Evolutionary conservation across 2,329 filamentous ascomycete genomes (phyloP), one percentile per base, ranked within the genome.

Genomic region (Lecanicillium sp.): DNA sequence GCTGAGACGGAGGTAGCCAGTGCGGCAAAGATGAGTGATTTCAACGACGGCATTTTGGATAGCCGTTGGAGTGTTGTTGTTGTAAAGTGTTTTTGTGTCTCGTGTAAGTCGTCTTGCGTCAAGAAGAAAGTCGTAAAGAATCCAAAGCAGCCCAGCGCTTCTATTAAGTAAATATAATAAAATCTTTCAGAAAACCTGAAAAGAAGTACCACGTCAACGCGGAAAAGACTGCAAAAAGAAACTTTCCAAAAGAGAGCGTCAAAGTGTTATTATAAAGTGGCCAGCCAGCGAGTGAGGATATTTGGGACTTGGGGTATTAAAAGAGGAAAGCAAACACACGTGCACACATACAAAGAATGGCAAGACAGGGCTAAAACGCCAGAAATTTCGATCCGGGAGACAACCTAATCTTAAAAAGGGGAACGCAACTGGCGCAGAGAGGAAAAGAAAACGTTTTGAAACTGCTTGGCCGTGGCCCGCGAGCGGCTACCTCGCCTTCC

Each of bases 381-480:
- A 29, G 12, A 7, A 22, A n/a, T 12, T 4, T 18, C 13, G n/a
- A n/a, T n/a, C n/a, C n/a, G n/a, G n/a, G n/a, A n/a, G n/a, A n/a
- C n/a, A n/a, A n/a, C 8, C 33, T 34, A 34, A 34, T 28, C 29
- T 29, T n/a, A 7, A 18, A 12, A 15, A 33, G 13, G 12, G 16
- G 9, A 7, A 4, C 17, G 9, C 15, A 15, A 30, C n/a, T 32
- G 20, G 15, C 14, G 27, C 13, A 17, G 18, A 29, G 29, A 28
- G 33, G 19, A 28, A 40, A 25, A 29, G 16, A 16, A 19, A 25
- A 22, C 32, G 32, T 14, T 19, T 20, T 40, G 38, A 40, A 40
- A 40, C 38, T 30, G 9, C 38, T 35, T 35, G 38, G 33, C 28
- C 38, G 3, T 35, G 22, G 35, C 33, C 29, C 30, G 30, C 17